Percentiles rank a stretch among this genome's conserved stretches.
phyloP scores from a whole-genome alignment of 495 filamentous ascomycete genomes.

The Tuber umbilicatum region DNA sequence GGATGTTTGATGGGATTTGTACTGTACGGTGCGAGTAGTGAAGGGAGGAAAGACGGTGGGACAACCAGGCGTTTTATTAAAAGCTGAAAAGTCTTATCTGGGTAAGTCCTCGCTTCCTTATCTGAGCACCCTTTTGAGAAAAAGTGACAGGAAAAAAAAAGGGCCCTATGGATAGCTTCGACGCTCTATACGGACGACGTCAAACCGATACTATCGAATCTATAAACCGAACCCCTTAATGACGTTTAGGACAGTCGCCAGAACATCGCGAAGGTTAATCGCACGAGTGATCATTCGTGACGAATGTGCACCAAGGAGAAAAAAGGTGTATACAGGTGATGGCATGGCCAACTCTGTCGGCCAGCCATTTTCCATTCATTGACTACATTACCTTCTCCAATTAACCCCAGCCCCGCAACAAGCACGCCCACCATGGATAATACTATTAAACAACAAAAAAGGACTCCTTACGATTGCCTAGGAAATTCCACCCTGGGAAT shows the following conservation, averaged over 20 bases:
- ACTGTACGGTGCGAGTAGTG: neutral
- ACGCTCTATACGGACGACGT: neutral
- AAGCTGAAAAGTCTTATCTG: neutral
- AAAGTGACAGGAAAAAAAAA: neutral
- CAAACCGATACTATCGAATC: neutral
- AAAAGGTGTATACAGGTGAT: neutral
- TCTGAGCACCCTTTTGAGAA: neutral
- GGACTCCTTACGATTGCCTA: neutral
- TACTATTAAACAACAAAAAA: neutral
- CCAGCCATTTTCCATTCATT: neutral
- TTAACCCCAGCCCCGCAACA: neutral
- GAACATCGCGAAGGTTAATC: neutral
- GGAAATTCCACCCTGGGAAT: neutral
- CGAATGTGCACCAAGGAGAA: neutral
- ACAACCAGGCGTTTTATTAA: neutral
- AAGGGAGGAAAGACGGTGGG: neutral
- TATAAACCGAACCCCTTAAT: neutral
- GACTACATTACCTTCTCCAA: neutral
- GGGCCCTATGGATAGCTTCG: neutral
- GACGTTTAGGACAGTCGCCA: neutral
- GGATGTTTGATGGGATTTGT: constrained; percentile 3
- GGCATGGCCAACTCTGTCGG: neutral
- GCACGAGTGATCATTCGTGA: neutral
- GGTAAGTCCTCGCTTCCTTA: neutral
- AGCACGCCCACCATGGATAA: neutral